These are phyloP conservation scores for Fraxinus americana DNA, from an alignment of 257 asterid species.

Conservation along the genomic window DNA sequence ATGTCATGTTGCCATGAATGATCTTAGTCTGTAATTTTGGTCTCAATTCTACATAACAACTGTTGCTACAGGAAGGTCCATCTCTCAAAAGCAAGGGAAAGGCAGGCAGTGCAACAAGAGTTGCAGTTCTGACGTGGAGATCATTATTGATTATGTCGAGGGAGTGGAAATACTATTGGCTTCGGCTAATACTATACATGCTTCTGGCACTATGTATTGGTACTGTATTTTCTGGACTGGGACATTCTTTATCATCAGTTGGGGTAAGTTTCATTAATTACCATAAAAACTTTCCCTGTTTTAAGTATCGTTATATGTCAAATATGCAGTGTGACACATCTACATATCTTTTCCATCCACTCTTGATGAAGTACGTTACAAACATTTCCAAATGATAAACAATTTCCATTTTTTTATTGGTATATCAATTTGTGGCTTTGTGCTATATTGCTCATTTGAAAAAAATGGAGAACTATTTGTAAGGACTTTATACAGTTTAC, in stretches of 20 bases:
- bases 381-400: neutral
- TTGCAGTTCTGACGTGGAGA: constrained; percentile 92
- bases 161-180: constrained; percentile 99
- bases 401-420: neutral
- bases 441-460: neutral
- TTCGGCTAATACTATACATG: constrained; percentile 79
- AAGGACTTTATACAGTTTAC: neutral
- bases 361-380: neutral
- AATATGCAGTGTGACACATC: neutral
- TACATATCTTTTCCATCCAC: neutral
- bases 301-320: neutral
- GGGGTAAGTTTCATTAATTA: constrained; percentile 54
- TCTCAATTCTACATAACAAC: constrained; percentile 12
- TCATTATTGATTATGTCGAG: constrained; percentile 96
- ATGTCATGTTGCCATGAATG: neutral
- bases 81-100: constrained; percentile 84
- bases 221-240: constrained; percentile 85
- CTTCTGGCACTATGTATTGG: constrained; percentile 80
- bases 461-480: neutral
- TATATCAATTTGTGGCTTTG: neutral
- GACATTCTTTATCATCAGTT: constrained; percentile 95
- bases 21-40: neutral
- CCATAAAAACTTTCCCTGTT: neutral
- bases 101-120: constrained; percentile 59
- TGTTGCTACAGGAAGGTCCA: constrained; percentile 76